Conservation (phyloP, 139 green algal species). For the Tetraselmis chui region DNA sequence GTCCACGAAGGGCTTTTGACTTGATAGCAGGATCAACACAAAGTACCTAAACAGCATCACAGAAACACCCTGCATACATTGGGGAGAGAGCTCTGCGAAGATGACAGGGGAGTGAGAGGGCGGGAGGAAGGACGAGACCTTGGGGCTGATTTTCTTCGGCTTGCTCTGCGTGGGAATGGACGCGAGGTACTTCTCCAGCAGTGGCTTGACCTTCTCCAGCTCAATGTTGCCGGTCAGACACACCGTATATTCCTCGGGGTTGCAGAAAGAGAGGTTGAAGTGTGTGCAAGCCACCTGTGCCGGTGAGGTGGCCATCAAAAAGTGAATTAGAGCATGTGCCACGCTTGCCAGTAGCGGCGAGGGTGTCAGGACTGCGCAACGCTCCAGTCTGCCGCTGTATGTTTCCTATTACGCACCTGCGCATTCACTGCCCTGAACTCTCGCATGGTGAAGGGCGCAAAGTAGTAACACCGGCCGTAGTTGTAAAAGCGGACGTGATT, state of each 20-base stretch:
- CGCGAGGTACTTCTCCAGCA: constrained; percentile 58
- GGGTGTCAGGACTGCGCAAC: not conserved
- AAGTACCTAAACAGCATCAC: no score
- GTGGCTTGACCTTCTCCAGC: constrained; percentile 28
- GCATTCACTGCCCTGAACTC: constrained; percentile 46
- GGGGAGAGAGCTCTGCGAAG: no score
- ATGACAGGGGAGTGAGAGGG: not conserved
- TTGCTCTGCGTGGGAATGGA: constrained; percentile 27
- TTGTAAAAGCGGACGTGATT: constrained; percentile 51
- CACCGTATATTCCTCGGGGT: constrained; percentile 72
- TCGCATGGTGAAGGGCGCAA: constrained; percentile 45
- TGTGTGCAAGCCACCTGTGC: constrained; percentile 36
- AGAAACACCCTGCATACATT: no score
- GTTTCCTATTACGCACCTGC: no score
- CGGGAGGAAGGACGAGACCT: not conserved
- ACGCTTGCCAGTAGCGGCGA: not conserved
- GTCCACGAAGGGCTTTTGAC: no score
- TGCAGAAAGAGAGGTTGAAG: constrained; percentile 53
- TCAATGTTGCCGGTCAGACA: constrained; percentile 58
- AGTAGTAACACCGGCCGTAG: constrained; percentile 73
- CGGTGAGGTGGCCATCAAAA: no score
- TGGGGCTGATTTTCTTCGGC: not conserved
- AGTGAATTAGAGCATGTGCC: no score
- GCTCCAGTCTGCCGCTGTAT: no score
- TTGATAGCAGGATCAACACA: no score